Base-by-base conservation (phyloP, 2,329 filamentous ascomycete genomes). In the Colletotrichum chlorophyti region DNA sequence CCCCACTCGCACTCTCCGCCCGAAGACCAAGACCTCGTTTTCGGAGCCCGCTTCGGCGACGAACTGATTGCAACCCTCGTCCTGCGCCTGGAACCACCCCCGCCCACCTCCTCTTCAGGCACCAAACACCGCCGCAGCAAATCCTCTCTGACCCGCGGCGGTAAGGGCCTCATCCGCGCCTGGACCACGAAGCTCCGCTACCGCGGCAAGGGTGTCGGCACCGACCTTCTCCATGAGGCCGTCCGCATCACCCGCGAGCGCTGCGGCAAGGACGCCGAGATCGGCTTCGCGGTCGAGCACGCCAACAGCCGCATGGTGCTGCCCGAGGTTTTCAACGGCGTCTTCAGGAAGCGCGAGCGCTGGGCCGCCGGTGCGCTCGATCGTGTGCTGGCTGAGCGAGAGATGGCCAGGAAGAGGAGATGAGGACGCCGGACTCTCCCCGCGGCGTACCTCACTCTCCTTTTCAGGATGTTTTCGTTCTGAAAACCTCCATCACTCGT, bases 181-280 rank as follows among this genome's bases (percentile, higher is more conserved):
- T 97, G 93, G 92, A 94, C 91, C 2, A 91, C 92, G 2, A 81
- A 82, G 68, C 74, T 87, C 47, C 79, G 81, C 64, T 92, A 91
- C 71, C 83, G 93, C 23, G 79, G 84, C 27, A 84, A 85, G 62
- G 91, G 92, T 0, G 79, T 96, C 21, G 93, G 92, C 3, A 81
- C 78, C 35, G 88, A 87, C 27, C 74, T 97, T 66, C 78, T 97
- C 43, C 83, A 89, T 64, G 89, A 91, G 65, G 91, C 90, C 2
- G 86, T 93, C 3, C 80, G 81, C 54, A 71, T 89, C 52, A 88
- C 89, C 59, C 83, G 83, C 65, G 86, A 87, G 72, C 84, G 83
- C 67, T 89, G 89, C 57, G 90, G 91, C 37, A 83, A 83, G 58
- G 86, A 85, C 29, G 85, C 84, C 3, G 80, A 86, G 57, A 78